Base-by-base conservation (phyloP, 1,284 basidiomycete species). In the Chalciporus sp. region DNA sequence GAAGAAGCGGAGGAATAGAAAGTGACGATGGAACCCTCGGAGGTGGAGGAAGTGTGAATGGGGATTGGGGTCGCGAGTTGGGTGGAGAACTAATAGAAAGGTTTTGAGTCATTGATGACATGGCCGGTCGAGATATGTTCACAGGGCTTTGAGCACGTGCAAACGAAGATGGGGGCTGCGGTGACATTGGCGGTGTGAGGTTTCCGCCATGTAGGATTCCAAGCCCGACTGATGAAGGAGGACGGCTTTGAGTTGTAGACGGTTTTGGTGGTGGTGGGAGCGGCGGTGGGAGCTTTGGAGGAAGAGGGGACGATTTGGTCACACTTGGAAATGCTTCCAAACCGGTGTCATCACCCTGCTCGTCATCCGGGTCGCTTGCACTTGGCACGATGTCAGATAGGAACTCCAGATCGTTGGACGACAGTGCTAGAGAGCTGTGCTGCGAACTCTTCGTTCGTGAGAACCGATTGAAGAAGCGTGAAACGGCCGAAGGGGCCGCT, bases 351-450 rank as follows among this genome's bases (percentile, higher is more conserved):
- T 75, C 68, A 42, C 73, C 66, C n/a, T 72, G 67, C 33, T 73
- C 72, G 3, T 74, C 71, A 14, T 70, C 72, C 6, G 63, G 68
- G 57, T 84, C 80, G 47, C 65, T 69, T 9, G 76, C 77, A 57
- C 78, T 81, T 4, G 86, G 85, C 5, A 85, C 83, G 47, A 88
- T 83, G 59, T 90, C 88, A 10, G 83, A 80, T n/a, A 91, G 75
- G 60, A 87, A 90, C 60, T 89, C 86, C 23, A 91, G 72, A 64
- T 91, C 88, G 55, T 88, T 82, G 2, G 81, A 76, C 7, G 88
- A 88, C 19, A 90, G 74, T 4, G 85, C 79, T 41, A 90, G 67
- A 10, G 84, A 81, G 45, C 72, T 75, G 39, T 76, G 75, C 8
- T 77, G 67, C 47, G 69, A 72, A 4, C 74, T 61, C 49, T 72